Conservation (phyloP, 2,329 filamentous ascomycete species). For the Fusarium mundagurra region DNA sequence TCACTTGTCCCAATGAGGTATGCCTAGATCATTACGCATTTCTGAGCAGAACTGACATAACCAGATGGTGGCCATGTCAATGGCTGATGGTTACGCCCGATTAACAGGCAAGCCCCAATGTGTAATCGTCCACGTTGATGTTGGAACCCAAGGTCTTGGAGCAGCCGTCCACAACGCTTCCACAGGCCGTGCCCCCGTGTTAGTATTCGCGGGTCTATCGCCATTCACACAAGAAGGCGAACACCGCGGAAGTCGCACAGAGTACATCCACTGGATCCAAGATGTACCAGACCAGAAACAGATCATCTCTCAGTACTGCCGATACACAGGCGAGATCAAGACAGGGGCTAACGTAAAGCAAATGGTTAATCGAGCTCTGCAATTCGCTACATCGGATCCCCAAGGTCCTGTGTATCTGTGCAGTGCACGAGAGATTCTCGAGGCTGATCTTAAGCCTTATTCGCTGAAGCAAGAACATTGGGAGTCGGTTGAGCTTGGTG, state of each 20-base stretch:
- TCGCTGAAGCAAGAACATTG: conserved; percentile 74
- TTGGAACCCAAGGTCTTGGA: conserved; percentile 81
- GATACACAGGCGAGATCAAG: conserved; percentile 85
- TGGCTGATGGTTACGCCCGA: conserved; percentile 83
- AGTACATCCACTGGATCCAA: conserved; percentile 89
- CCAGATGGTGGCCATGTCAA: conserved; percentile 85
- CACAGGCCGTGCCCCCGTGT: conserved; percentile 76
- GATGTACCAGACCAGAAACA: conserved; percentile 84
- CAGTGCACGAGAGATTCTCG: conserved; percentile 84
- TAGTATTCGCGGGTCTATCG: conserved; percentile 82
- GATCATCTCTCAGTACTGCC: conserved; percentile 85
- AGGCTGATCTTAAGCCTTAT: conserved; percentile 83
- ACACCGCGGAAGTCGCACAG: conserved; percentile 78
- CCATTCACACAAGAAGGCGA: conserved; percentile 83
- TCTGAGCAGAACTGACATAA: conserved; percentile 2
- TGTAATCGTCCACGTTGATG: conserved; percentile 83
- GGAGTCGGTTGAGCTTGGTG: conserved; percentile 75
- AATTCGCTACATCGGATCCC: conserved; percentile 81
- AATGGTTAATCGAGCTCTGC: conserved; percentile 84
- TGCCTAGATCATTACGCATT: background rate
- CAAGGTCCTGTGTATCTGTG: conserved; percentile 83
- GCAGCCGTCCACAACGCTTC: conserved; percentile 84
- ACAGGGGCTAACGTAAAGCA: conserved; percentile 88
- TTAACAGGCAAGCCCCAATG: conserved; percentile 77
- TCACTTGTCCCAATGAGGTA: conserved; percentile 85